Conservation (phyloP, 768 basidiomycete species). For the Floccularia luteovirens region DNA sequence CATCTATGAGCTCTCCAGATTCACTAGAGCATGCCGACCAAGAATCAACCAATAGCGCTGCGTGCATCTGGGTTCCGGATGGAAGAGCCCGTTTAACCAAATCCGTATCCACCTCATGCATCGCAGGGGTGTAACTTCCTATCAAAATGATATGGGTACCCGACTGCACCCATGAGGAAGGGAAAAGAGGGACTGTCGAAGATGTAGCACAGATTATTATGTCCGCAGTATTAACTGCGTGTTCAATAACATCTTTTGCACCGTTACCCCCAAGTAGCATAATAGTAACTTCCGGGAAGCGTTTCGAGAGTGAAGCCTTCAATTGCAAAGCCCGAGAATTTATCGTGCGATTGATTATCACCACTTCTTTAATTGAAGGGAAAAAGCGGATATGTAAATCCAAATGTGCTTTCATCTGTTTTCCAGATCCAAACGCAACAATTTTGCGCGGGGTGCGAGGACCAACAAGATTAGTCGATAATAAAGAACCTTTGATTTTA, state of each 20-base stretch:
- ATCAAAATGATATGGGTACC: conserved; percentile 70
- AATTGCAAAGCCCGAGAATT: conserved; percentile 41
- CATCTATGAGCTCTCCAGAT: conserved; percentile 75
- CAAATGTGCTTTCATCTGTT: conserved; percentile 61
- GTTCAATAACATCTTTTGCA: conserved; percentile 11
- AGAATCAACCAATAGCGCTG: conserved; percentile 68
- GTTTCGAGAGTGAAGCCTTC: conserved; percentile 9
- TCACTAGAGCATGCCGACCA: conserved; percentile 61
- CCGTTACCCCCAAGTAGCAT: conserved; percentile 10
- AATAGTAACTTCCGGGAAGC: conserved; percentile 18
- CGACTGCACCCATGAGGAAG: conserved; percentile 49
- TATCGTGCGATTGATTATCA: conserved; percentile 55
- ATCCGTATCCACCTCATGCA: conserved; percentile 65
- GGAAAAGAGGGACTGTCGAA: conserved; percentile 63
- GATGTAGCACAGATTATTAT: conserved; percentile 77
- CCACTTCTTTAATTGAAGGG: conserved; percentile 41
- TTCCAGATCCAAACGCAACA: conserved; percentile 68
- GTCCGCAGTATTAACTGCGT: conserved; percentile 32
- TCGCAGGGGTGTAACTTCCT: conserved; percentile 75
- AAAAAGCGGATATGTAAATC: conserved; percentile 53
- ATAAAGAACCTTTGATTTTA: conserved; percentile 46
- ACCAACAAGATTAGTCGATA: conserved; percentile 52
- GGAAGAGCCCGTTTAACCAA: conserved; percentile 47
- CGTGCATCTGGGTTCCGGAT: background rate
- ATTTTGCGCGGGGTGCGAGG: conserved; percentile 30